These are phyloP conservation scores for Hydnomerulius pinastri DNA, from an alignment of 768 basidiomycete genomes.

Conservation along the genomic window DNA sequence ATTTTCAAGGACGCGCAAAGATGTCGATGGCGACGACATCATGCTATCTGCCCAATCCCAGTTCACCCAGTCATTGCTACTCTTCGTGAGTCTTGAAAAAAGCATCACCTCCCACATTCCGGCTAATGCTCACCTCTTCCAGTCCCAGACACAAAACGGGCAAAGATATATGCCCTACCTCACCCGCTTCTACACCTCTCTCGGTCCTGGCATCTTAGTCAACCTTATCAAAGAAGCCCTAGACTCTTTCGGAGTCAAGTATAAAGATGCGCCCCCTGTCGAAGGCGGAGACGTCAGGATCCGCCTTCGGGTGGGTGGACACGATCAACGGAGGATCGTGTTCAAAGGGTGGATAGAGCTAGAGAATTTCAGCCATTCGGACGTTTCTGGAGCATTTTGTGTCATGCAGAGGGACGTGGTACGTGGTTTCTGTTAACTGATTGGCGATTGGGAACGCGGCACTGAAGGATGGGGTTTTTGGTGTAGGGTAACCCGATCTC, in stretches of 20 bases:
- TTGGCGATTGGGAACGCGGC: neutral
- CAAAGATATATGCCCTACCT: constrained; percentile 71
- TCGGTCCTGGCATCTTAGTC: constrained; percentile 55
- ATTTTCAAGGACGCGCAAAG: constrained; percentile 27
- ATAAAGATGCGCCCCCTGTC: constrained; percentile 40
- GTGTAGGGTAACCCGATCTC: constrained; percentile 73
- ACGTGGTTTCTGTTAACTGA: constrained; percentile 22
- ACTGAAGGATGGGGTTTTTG: too few species aligned
- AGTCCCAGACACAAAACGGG: constrained; percentile 86
- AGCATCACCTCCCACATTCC: neutral
- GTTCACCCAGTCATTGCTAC: constrained; percentile 78
- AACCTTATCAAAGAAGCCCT: constrained; percentile 57
- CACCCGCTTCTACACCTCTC: constrained; percentile 76
- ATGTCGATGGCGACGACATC: constrained; percentile 58
- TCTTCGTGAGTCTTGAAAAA: constrained; percentile 60
- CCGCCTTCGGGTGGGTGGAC: constrained; percentile 64
- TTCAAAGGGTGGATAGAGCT: constrained; percentile 79
- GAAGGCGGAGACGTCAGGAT: constrained; percentile 21
- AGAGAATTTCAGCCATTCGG: constrained; percentile 57
- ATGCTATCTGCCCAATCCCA: constrained; percentile 67
- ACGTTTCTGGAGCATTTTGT: constrained; percentile 60
- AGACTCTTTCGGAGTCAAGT: constrained; percentile 47
- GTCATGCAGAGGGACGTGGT: constrained; percentile 72
- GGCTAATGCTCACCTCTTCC: neutral
- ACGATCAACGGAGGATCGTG: constrained; percentile 59